Evolutionary conservation across 2,329 filamentous ascomycete genomes (phyloP), one percentile per base, ranked within the genome.

Genomic region (Cyphellophora attinorum): DNA sequence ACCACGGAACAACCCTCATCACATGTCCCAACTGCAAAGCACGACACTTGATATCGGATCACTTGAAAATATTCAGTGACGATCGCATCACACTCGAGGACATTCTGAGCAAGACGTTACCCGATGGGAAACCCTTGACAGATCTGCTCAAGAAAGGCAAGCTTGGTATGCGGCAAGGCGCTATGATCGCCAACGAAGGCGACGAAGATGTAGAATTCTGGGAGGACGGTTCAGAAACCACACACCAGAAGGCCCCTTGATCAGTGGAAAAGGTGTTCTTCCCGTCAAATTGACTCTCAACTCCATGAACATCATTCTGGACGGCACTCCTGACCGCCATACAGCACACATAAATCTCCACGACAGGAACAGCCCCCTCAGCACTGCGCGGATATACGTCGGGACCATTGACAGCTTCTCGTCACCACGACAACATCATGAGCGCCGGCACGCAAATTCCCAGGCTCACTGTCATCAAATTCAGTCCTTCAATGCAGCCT

Each of bases 131-230:
- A 57, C 80, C 89, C 42, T 60, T 96, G 32, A 73, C 91, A 63
- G 44, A 41, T 25, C 25, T 47, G 23, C 65, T 69, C 39, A 77
- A 85, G 46, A 81, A 81, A 52, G 89, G 88, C 4, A 72, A 77
- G 45, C 60, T 83, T 2, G 71, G 40, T 83, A 80, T 65, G 74
- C 74, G 41, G 81, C 84, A 12, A 74, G 72, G 17, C 54, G 88
- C 19, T 76, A 19, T 48, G 17, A 32, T 49, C 5, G 47, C 41
- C 19, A 46, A 44, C 27, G 47, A 81, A 33, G 74, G 77, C 46
- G 79, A 88, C 46, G 85, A 85, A n/a, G 83, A 94, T 54, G 64
- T 95, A 31, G 89, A 96, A 57, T 91, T 95, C 48, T 94, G 86
- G 81, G 80, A 83, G 18, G 84, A 93, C 45, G 76, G 78, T 11